phyloP scores from a whole-genome alignment of 2,329 filamentous ascomycete genomes.

The Arthroderma sp. region DNA sequence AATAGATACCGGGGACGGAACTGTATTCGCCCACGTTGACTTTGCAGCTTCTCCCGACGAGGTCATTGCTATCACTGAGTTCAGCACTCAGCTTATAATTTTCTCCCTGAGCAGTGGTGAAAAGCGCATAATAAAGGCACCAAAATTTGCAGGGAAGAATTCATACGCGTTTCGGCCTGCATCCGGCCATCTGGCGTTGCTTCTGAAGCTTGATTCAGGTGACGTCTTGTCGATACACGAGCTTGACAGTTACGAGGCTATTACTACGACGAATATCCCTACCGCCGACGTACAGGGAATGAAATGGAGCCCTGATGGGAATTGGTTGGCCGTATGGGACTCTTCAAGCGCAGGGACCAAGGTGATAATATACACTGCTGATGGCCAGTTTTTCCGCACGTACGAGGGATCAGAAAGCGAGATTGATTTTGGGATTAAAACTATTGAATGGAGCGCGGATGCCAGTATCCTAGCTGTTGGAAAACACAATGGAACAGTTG shows the following conservation, averaged over 20 bases:
- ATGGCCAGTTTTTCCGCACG: constrained; percentile 45
- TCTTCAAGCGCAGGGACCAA: constrained; percentile 38
- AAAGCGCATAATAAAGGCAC: constrained; percentile 27
- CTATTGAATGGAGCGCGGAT: constrained; percentile 41
- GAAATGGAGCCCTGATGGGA: constrained; percentile 47
- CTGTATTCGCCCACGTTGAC: constrained; percentile 22
- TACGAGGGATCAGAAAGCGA: constrained; percentile 31
- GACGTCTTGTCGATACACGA: constrained; percentile 30
- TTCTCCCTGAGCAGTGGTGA: constrained; percentile 23
- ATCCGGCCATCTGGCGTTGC: constrained; percentile 27
- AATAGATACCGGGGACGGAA: constrained; percentile 28
- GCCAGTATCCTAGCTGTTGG: constrained; percentile 36
- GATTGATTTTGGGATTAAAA: constrained; percentile 38
- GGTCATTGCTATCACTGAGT: constrained; percentile 26
- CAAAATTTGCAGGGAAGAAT: constrained; percentile 25
- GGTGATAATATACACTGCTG: constrained; percentile 44
- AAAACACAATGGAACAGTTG: constrained; percentile 38
- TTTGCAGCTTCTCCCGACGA: constrained; percentile 27
- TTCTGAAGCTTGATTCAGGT: constrained; percentile 26
- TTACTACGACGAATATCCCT: constrained; percentile 24
- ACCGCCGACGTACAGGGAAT: constrained; percentile 46
- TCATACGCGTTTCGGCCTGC: constrained; percentile 28
- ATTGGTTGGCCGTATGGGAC: constrained; percentile 48
- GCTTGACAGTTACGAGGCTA: constrained; percentile 22
- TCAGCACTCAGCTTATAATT: constrained; percentile 27